Evolutionary conservation across 2,329 filamentous ascomycete species (phyloP).

Genomic region (Rhynchosporium agropyri): DNA sequence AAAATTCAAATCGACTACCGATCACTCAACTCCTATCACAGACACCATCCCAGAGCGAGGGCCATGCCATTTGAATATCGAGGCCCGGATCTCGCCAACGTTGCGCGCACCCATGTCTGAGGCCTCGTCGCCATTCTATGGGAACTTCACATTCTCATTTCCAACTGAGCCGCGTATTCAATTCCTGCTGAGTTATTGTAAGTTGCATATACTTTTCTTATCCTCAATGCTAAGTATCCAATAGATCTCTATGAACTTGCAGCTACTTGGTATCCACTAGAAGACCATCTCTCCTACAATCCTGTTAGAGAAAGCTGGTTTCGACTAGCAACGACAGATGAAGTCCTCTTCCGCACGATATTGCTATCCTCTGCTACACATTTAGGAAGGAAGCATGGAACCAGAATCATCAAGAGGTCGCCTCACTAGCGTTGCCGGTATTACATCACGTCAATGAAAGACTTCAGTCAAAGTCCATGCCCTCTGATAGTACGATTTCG

Average conservation of each 20-base stretch:
- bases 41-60: neutral
- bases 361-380: conserved; percentile 1
- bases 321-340: neutral
- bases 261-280: neutral
- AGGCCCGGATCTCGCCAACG: neutral
- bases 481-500: neutral
- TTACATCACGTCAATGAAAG: conserved; percentile 1
- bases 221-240: neutral
- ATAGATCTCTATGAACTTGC: conserved; percentile 2
- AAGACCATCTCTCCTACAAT: neutral
- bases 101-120: neutral
- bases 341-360: neutral
- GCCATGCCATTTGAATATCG: neutral
- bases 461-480: neutral
- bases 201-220: neutral
- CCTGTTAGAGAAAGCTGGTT: neutral
- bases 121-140: neutral
- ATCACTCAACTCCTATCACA: neutral
- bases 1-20: conserved; percentile 1
- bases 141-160: neutral
- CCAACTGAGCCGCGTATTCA: neutral
- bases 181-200: neutral
- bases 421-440: conserved; percentile 1
- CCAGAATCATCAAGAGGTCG: conserved; percentile 3
- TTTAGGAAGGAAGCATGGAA: neutral